Conservation (phyloP, 176 grass and related monocot genomes). For the Oryza nivara region DNA sequence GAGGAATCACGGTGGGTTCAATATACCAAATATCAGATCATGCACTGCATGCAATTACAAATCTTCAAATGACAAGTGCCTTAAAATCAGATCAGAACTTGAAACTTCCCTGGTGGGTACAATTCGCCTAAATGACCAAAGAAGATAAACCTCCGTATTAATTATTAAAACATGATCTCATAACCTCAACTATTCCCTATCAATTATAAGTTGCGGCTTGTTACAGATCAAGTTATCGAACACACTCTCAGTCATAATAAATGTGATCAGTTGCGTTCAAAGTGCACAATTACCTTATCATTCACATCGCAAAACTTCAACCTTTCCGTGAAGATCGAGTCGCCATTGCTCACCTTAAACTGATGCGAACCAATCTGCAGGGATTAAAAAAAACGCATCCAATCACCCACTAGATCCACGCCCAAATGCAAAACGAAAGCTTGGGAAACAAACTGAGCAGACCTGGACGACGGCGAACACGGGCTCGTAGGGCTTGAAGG, state of each 20-base stretch:
- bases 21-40: not conserved
- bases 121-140: not conserved
- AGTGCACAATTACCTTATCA: slow-evolving; percentile 68
- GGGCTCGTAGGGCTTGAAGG: slow-evolving; percentile 91
- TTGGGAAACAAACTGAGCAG: slow-evolving; percentile 18
- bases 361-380: slow-evolving; percentile 95
- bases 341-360: slow-evolving; percentile 99
- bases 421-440: not conserved
- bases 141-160: not conserved
- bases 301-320: slow-evolving; percentile 92
- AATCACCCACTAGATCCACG: slow-evolving; percentile 28
- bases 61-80: not conserved
- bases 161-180: not conserved
- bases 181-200: not conserved
- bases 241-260: no score
- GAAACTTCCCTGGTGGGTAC: not conserved
- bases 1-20: not conserved
- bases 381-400: not conserved
- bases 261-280: not conserved
- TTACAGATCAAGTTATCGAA: not conserved
- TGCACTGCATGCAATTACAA: slow-evolving; percentile 5
- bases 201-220: not conserved
- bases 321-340: slow-evolving; percentile 96
- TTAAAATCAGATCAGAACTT: not conserved
- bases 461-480: slow-evolving; percentile 89